Percentiles rank a stretch among this genome's conserved stretches.
Conservation (phyloP, 805 yeast species). For the Yarrowia sp. region DNA sequence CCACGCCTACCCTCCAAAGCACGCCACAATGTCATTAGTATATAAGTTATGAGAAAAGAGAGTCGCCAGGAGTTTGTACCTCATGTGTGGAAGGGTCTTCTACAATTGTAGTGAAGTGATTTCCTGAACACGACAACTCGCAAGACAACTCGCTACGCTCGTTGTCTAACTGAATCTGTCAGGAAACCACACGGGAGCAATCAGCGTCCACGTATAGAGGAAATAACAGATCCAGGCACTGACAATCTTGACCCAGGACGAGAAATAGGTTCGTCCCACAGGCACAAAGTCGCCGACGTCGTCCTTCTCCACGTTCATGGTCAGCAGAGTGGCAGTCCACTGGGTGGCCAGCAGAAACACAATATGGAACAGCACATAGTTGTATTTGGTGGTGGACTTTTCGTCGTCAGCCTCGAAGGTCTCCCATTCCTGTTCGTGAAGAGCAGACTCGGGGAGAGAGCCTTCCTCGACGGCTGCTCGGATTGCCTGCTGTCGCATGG, state of each 20-base stretch:
- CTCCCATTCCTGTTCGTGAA: slow-evolving; percentile 72
- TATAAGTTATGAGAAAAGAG: slow-evolving; percentile 2
- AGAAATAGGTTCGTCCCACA: slow-evolving; percentile 94
- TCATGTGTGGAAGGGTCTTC: too few species aligned
- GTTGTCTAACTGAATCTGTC: slow-evolving; percentile 65
- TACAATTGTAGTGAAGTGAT: too few species aligned
- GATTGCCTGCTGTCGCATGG: slow-evolving; percentile 83
- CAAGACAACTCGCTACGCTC: too few species aligned
- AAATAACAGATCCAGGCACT: slow-evolving; percentile 91
- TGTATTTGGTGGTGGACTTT: slow-evolving; percentile 70
- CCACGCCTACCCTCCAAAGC: too few species aligned
- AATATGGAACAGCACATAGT: slow-evolving; percentile 85
- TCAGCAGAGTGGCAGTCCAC: slow-evolving; percentile 91
- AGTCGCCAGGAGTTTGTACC: background rate
- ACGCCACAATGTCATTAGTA: slow-evolving; percentile 16
- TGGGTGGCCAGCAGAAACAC: slow-evolving; percentile 95
- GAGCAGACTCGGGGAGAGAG: slow-evolving; percentile 89
- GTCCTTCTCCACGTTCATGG: slow-evolving; percentile 87
- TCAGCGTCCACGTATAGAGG: slow-evolving; percentile 86
- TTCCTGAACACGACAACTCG: too few species aligned
- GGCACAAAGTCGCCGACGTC: slow-evolving; percentile 90
- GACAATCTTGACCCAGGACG: slow-evolving; percentile 91
- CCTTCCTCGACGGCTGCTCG: slow-evolving; percentile 97
- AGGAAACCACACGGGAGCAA: slow-evolving; percentile 91
- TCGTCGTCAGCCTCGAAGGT: slow-evolving; percentile 65